Percentiles rank a stretch among this genome's conserved stretches.
phyloP scores from a whole-genome alignment of 495 filamentous ascomycete species.

The Hyaloscypha bicolor region DNA sequence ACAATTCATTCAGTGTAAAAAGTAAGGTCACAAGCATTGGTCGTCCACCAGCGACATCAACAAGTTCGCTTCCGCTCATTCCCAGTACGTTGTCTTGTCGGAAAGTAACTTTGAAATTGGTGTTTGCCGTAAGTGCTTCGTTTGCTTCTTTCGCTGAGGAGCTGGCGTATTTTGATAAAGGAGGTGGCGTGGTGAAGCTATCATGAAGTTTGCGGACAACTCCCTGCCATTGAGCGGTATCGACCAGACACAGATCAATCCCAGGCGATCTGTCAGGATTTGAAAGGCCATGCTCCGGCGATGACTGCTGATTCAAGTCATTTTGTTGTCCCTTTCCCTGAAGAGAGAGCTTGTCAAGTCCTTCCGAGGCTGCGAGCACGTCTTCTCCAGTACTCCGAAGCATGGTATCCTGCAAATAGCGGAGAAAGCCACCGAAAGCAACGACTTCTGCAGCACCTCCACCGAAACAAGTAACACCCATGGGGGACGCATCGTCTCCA shows the following conservation, averaged over 20 bases:
- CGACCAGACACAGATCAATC: conserved; percentile 67
- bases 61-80: conserved; percentile 44
- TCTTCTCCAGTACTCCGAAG: neutral
- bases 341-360: conserved; percentile 9
- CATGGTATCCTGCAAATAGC: conserved; percentile 37
- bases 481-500: conserved; percentile 3
- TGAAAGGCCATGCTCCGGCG: neutral
- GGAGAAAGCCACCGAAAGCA: conserved; percentile 67
- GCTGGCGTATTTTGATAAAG: conserved; percentile 58
- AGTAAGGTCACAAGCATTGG: conserved; percentile 72
- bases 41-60: conserved; percentile 36
- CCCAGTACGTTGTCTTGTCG: conserved; percentile 64
- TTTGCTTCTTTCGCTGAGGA: conserved; percentile 48
- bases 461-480: conserved; percentile 70
- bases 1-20: conserved; percentile 98
- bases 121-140: conserved; percentile 14
- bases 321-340: neutral
- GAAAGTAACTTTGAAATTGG: conserved; percentile 51
- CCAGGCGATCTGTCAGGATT: neutral
- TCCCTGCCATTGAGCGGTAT: conserved; percentile 75
- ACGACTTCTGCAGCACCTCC: conserved; percentile 87
- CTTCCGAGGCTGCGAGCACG: neutral
- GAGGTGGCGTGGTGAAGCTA: conserved; percentile 47
- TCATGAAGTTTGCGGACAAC: conserved; percentile 58
- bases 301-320: neutral